Evolutionary conservation across 106 monocot genomes (phyloP).

Genomic region (Acorus calamus): DNA sequence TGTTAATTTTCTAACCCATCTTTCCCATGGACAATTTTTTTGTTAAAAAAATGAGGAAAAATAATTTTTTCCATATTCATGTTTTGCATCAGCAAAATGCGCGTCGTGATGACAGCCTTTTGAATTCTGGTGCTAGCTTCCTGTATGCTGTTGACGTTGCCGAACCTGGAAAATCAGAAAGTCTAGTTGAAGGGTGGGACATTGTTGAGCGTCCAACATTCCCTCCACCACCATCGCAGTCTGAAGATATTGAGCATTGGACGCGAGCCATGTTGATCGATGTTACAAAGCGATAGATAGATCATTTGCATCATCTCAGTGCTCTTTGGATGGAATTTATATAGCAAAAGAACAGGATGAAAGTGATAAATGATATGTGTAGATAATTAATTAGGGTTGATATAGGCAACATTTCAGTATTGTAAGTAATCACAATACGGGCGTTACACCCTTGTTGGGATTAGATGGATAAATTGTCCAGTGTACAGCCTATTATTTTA

Average conservation of each 20-base stretch:
- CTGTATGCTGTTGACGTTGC: constrained; percentile 29
- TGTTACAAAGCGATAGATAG: constrained; percentile 41
- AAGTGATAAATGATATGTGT: too few species aligned
- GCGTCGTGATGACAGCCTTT: constrained; percentile 24
- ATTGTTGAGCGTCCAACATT: constrained; percentile 70
- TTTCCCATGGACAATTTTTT: not conserved
- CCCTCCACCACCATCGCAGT: constrained; percentile 82
- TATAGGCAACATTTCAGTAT: too few species aligned
- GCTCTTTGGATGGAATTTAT: too few species aligned
- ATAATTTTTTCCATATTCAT: too few species aligned
- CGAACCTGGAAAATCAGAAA: constrained; percentile 44
- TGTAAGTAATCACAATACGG: too few species aligned
- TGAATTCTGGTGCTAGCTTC: constrained; percentile 51
- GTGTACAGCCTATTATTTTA: too few species aligned
- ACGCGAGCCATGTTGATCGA: constrained; percentile 81
- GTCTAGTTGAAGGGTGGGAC: constrained; percentile 83
- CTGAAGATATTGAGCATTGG: constrained; percentile 91
- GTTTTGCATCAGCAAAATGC: constrained; percentile 27
- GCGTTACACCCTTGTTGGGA: too few species aligned
- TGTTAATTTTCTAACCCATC: not conserved
- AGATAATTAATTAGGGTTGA: too few species aligned
- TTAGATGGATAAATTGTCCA: too few species aligned
- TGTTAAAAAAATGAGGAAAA: not conserved
- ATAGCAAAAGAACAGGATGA: too few species aligned
- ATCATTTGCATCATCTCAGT: too few species aligned